Conservation (phyloP, 2,329 filamentous ascomycete species). For the Dendrostoma leiphaemia region DNA sequence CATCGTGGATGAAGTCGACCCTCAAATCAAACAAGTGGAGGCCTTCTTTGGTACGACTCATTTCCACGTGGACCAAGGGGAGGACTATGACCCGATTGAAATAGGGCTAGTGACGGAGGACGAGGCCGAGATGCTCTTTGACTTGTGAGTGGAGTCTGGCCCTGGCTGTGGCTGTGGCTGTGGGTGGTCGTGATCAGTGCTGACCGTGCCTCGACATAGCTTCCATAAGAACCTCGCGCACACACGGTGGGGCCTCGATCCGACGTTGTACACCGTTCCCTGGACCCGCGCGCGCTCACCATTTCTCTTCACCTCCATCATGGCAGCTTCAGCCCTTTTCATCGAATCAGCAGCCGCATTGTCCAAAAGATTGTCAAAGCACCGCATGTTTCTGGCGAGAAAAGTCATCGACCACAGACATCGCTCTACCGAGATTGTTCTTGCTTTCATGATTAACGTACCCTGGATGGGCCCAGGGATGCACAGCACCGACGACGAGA, state of each 20-base stretch:
- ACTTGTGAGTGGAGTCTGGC: conserved; percentile 50
- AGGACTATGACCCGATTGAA: conserved; percentile 67
- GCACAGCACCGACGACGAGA: conserved; percentile 70
- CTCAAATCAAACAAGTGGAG: conserved; percentile 49
- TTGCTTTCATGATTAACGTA: conserved; percentile 74
- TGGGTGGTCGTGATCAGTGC: neutral
- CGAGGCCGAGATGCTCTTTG: conserved; percentile 63
- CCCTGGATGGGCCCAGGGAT: conserved; percentile 71
- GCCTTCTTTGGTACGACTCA: conserved; percentile 66
- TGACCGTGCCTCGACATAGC: conserved; percentile 34
- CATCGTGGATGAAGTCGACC: conserved; percentile 27
- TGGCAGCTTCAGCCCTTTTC: conserved; percentile 67
- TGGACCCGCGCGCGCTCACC: conserved; percentile 68
- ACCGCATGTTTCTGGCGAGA: conserved; percentile 61
- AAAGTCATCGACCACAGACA: conserved; percentile 60
- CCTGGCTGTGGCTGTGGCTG: neutral
- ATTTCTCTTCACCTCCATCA: conserved; percentile 70
- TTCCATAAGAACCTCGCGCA: conserved; percentile 70
- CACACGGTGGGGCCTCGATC: conserved; percentile 72
- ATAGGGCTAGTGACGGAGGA: conserved; percentile 65
- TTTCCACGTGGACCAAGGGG: conserved; percentile 61
- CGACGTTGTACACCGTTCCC: conserved; percentile 59
- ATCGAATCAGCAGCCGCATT: conserved; percentile 61
- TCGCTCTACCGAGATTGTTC: conserved; percentile 70
- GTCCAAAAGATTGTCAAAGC: conserved; percentile 63